Base-by-base conservation (phyloP, 164 flowering plant genomes). In the Magnolia officinalis region DNA sequence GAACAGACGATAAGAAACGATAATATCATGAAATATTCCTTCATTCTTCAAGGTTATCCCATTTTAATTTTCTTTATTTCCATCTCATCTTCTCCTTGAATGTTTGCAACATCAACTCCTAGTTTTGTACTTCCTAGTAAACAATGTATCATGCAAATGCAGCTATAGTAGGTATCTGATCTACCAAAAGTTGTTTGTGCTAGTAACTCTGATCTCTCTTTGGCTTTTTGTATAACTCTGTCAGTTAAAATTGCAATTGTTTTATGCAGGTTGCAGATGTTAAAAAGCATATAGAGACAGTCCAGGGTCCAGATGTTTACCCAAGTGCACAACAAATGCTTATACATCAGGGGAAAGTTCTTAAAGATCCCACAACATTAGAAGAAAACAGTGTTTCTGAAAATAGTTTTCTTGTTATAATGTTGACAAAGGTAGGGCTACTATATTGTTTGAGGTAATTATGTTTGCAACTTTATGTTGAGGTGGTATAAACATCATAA, bases 331-430 rank as follows among this genome's bases (percentile, higher is more conserved):
- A 83, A 72, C 98, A 91, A 79, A 86, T 91, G 90, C 90, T 93
- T 71, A 89, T 93, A 69, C 87, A 93, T 76, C 94, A 92, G 78
- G 97, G 97, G 75, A 92, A 93, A 77, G 95, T 93, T 78, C 88
- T 93, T 8, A 89, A 90, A 81, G 96, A 93, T 81, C 78, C 55
- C 10, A 86, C 92, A 7, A 91, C 91, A 2, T 70, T 92, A 74
- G 89, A 78, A 64, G 96, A 90, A 74, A 93, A 88, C 74, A 82
- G 88, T 68, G 91, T 92, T 85, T 80, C 88, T 74, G 98, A 92
- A 70, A 86, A 86, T 70, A 86, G 87, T 85, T 93, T 91, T 82
- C 72, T 93, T 70, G 94, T 89, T 58, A 80, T 93, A 58, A 93
- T 92, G 97, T 71, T 91, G 72, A 72, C 86, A 59, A 90, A 93